phyloP scores from a whole-genome alignment of 2,329 filamentous ascomycete genomes.

The Drechslerella dactyloides region DNA sequence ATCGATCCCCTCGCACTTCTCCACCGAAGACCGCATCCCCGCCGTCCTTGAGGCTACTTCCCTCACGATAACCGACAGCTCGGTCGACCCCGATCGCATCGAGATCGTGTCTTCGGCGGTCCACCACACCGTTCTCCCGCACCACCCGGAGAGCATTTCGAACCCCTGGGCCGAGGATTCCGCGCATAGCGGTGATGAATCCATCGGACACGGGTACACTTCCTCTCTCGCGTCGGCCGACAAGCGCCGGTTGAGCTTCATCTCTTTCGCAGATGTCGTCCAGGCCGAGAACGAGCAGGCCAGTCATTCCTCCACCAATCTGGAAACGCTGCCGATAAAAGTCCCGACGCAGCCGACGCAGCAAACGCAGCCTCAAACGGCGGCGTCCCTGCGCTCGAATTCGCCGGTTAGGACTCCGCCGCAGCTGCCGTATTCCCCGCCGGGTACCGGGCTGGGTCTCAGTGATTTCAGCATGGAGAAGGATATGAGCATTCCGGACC shows the following conservation, averaged over 20 bases:
- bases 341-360: conserved; percentile 20
- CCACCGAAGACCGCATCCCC: conserved; percentile 92
- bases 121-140: conserved; percentile 39
- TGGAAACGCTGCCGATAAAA: conserved; percentile 41
- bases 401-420: conserved; percentile 50
- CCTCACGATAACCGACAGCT: conserved; percentile 85
- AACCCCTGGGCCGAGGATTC: conserved; percentile 47
- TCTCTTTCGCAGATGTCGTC: conserved; percentile 95
- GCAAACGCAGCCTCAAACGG: conserved; percentile 31
- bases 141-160: conserved; percentile 34
- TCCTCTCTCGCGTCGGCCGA: conserved; percentile 48
- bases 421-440: conserved; percentile 39
- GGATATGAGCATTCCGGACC: conserved; percentile 47
- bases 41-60: conserved; percentile 89
- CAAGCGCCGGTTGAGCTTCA: conserved; percentile 80
- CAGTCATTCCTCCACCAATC: conserved; percentile 61
- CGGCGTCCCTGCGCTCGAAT: conserved; percentile 50
- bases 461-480: conserved; percentile 51
- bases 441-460: conserved; percentile 33
- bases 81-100: conserved; percentile 83
- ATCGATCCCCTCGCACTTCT: conserved; percentile 90
- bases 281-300: conserved; percentile 73
- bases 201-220: conserved; percentile 41
- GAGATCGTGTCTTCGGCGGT: conserved; percentile 81
- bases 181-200: conserved; percentile 51